A percentile compares a stretch with the other conserved stretches of the same genome.
phyloP scores from a whole-genome alignment of 1,284 basidiomycete species.

The Ustilago crameri region DNA sequence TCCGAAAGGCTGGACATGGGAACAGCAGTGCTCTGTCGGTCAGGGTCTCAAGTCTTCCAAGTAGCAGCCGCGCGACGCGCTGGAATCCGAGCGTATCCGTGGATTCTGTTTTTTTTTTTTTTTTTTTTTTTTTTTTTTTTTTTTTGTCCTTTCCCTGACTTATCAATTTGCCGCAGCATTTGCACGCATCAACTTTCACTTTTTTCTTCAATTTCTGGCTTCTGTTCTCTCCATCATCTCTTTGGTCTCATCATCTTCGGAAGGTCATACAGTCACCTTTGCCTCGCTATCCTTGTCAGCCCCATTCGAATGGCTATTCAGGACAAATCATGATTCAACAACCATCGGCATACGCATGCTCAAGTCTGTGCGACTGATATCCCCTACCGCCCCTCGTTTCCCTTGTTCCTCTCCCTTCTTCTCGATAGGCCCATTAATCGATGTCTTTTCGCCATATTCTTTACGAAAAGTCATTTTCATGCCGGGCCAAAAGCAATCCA shows the following conservation, averaged over 20 bases:
- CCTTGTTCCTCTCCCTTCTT: neutral
- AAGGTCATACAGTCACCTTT: slow-evolving; percentile 11
- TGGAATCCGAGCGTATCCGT: neutral
- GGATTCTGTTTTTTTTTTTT: neutral
- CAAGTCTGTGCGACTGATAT: slow-evolving; percentile 5
- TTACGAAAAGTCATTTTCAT: slow-evolving; percentile 59
- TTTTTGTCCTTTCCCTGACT: too few relatives aligned
- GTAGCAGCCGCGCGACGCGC: slow-evolving; percentile 9
- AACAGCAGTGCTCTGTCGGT: slow-evolving; percentile 58
- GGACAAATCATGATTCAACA: too few relatives aligned
- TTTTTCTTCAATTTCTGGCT: neutral
- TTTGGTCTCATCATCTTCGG: neutral
- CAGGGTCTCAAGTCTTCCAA: slow-evolving; percentile 48
- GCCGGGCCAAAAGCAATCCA: slow-evolving; percentile 54
- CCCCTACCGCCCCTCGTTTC: neutral
- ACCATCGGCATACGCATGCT: too few relatives aligned
- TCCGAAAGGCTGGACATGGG: slow-evolving; percentile 55
- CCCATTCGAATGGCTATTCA: too few relatives aligned
- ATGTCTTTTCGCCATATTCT: slow-evolving; percentile 34
- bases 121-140: neutral
- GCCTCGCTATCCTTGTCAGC: too few relatives aligned
- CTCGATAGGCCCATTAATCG: slow-evolving; percentile 57
- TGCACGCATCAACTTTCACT: neutral
- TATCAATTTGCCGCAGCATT: slow-evolving; percentile 17
- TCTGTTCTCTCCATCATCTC: slow-evolving; percentile 10